Conservation (phyloP, 148 eudicot species). For the Cornus florida region DNA sequence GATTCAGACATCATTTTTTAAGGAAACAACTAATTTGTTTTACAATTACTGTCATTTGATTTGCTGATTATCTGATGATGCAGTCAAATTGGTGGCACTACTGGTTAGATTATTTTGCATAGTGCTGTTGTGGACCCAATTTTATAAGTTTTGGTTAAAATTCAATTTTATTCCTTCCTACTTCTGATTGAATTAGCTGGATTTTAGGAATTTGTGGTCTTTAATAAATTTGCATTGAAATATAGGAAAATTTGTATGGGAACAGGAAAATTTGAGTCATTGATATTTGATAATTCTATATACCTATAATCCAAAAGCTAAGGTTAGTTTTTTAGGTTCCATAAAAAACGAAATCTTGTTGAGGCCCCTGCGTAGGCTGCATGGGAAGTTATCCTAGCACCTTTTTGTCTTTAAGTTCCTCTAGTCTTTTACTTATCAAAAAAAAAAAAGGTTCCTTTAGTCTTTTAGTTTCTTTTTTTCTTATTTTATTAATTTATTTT, state of each 20-base stretch:
- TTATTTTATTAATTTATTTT: not conserved
- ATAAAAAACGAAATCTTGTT: not conserved
- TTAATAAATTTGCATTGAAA: not conserved
- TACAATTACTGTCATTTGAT: not conserved
- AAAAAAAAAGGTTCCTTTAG: not conserved
- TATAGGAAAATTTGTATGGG: not conserved
- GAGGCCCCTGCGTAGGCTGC: not conserved
- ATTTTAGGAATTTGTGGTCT: not conserved
- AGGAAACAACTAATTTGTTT: not conserved
- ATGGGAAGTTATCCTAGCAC: not conserved
- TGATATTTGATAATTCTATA: not conserved
- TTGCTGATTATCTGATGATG: conserved; percentile 1
- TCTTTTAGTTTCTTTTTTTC: not conserved
- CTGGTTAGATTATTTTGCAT: not conserved
- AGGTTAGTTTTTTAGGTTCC: not conserved
- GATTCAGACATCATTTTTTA: not conserved
- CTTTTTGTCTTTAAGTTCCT: not conserved
- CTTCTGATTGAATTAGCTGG: not conserved
- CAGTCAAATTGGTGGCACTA: not conserved
- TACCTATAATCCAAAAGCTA: not conserved
- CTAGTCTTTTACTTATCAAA: not conserved
- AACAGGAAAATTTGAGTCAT: not conserved
- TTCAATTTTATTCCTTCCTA: conserved; percentile 2
- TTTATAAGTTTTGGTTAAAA: not conserved
- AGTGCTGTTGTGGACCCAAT: not conserved